Percentiles rank a stretch among this genome's conserved stretches.
Conservation (phyloP, 2,329 filamentous ascomycete genomes). For the Chaetoscypha palmicola region DNA sequence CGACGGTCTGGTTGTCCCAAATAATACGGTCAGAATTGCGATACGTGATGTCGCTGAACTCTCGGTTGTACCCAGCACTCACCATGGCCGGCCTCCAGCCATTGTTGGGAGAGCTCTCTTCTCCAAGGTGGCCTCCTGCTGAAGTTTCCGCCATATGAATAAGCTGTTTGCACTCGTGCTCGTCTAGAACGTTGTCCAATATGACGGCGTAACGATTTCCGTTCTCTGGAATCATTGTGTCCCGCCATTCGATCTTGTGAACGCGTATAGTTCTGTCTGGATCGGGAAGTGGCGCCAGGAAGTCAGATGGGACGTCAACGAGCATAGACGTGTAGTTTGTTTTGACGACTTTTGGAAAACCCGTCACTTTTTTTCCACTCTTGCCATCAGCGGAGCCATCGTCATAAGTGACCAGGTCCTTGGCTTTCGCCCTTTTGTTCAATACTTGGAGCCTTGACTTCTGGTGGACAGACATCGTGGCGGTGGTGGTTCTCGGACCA, state of each 20-base stretch:
- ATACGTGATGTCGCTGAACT: constrained; percentile 48
- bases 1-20: constrained; percentile 59
- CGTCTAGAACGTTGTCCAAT: constrained; percentile 52
- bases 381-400: neutral
- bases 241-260: constrained; percentile 46
- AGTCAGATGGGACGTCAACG: constrained; percentile 38
- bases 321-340: constrained; percentile 33
- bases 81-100: constrained; percentile 64
- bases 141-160: constrained; percentile 40
- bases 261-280: constrained; percentile 38
- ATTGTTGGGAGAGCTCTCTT: constrained; percentile 19
- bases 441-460: too few species aligned
- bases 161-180: constrained; percentile 55
- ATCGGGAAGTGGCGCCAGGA: constrained; percentile 40
- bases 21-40: constrained; percentile 69
- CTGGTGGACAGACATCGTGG: too few species aligned
- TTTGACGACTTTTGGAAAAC: constrained; percentile 9
- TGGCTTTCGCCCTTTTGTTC: constrained; percentile 1
- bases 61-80: constrained; percentile 53
- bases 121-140: constrained; percentile 35
- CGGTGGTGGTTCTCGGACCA: too few species aligned
- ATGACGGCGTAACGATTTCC: constrained; percentile 50
- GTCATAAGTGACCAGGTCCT: neutral
- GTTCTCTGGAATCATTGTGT: constrained; percentile 46
- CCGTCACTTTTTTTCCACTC: neutral